A percentile compares a stretch with the other conserved stretches of the same genome.
Evolutionary conservation across 116 monocot species (phyloP).

Genomic region (Posidonia oceanica): DNA sequence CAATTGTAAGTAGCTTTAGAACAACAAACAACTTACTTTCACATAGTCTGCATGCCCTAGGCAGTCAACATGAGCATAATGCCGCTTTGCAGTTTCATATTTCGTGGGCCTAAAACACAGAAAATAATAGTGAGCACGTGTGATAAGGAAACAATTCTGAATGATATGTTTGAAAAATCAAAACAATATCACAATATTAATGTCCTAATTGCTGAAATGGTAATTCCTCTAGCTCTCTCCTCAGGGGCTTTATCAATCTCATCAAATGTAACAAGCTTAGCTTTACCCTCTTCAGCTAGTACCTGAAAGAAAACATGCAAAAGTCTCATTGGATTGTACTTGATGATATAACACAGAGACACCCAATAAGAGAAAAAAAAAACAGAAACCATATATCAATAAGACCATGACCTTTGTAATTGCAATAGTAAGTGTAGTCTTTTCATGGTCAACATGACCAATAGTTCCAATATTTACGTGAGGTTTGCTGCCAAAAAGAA

Average conservation of each 20-base stretch:
- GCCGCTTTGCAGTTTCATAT: conserved; percentile 86
- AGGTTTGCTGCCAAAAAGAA: too few relatives aligned
- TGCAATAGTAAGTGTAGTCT: conserved; percentile 85
- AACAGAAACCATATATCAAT: neutral
- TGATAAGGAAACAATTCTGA: too few relatives aligned
- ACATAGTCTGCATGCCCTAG: conserved; percentile 99
- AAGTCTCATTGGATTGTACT: neutral
- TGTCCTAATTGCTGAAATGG: too few relatives aligned
- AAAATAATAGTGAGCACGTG: too few relatives aligned
- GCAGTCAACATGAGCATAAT: conserved; percentile 98
- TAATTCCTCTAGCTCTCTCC: too few relatives aligned
- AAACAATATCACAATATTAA: too few relatives aligned
- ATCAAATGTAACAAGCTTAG: conserved; percentile 84
- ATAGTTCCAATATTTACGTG: too few relatives aligned
- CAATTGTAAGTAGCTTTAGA: too few relatives aligned
- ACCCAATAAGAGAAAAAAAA: conserved; percentile 1
- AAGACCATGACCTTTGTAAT: conserved; percentile 67
- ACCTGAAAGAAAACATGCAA: conserved; percentile 33
- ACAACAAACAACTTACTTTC: too few relatives aligned
- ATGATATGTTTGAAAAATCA: too few relatives aligned
- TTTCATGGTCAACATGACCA: too few relatives aligned
- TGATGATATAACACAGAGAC: neutral
- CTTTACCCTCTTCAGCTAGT: conserved; percentile 90
- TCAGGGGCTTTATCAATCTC: too few relatives aligned
- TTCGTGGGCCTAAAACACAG: conserved; percentile 66